Conservation (phyloP, 129 eudicot genomes). For the Arctium minus region DNA sequence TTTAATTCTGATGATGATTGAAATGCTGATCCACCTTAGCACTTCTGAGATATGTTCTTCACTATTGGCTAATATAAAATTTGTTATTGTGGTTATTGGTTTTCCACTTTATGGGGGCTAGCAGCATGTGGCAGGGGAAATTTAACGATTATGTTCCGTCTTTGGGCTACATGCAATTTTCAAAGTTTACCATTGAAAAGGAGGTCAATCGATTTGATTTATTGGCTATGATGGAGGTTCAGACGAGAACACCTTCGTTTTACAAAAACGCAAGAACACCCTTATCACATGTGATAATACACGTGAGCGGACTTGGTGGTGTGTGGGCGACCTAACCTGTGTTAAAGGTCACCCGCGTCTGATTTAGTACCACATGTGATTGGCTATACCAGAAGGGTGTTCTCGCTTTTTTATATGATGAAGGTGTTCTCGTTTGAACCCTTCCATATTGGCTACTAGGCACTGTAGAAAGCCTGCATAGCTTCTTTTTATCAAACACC, state of each 20-base stretch:
- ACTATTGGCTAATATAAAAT: neutral
- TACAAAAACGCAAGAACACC: too few relatives aligned
- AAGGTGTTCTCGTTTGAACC: too few relatives aligned
- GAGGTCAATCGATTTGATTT: neutral
- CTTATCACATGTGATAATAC: too few relatives aligned
- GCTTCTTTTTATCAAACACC: neutral
- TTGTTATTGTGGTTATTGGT: neutral
- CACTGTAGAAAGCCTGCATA: neutral
- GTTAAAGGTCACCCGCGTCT: too few relatives aligned
- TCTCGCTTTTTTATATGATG: too few relatives aligned
- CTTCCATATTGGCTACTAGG: neutral
- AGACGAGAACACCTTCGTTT: too few relatives aligned
- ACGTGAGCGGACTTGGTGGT: too few relatives aligned
- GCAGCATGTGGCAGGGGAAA: neutral
- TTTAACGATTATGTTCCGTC: neutral
- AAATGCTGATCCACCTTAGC: slow-evolving; percentile 10
- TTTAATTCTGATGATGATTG: neutral
- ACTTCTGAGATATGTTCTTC: neutral
- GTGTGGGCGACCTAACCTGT: too few relatives aligned
- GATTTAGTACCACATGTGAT: too few relatives aligned
- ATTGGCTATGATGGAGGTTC: too few relatives aligned
- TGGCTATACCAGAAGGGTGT: too few relatives aligned
- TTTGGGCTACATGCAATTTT: neutral
- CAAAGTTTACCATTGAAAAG: neutral
- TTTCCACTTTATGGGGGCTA: neutral